phyloP scores from a whole-genome alignment of 345 rosid species.

The Salix dunnii region DNA sequence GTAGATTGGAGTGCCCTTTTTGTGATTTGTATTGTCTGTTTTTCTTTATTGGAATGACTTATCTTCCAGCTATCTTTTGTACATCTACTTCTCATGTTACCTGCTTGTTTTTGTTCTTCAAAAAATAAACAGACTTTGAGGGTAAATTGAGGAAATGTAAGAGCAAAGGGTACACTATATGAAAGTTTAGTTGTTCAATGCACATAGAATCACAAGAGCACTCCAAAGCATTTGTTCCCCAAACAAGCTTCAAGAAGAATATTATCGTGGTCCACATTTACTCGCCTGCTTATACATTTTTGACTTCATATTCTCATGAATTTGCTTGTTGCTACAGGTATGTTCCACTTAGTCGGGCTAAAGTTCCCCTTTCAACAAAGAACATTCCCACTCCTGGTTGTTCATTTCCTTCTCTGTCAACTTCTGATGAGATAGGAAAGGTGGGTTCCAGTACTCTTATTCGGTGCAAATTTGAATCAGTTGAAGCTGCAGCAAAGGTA shows the following conservation, averaged over 20 bases:
- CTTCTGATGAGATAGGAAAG: constrained; percentile 53
- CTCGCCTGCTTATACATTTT: background rate
- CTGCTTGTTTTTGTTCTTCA: background rate
- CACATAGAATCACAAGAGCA: background rate
- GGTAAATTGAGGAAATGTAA: background rate
- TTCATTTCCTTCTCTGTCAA: constrained; percentile 57
- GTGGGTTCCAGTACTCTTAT: constrained; percentile 54
- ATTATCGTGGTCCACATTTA: background rate
- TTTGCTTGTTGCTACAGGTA: constrained; percentile 52
- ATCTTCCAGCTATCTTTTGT: background rate
- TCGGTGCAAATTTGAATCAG: constrained; percentile 63
- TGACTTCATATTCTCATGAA: constrained; percentile 8
- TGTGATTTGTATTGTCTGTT: background rate
- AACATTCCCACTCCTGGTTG: constrained; percentile 32
- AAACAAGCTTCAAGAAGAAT: background rate
- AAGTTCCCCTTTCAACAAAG: constrained; percentile 35
- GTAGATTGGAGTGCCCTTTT: background rate
- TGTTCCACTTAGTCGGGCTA: constrained; percentile 63
- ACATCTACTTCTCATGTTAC: background rate
- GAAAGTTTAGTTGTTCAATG: background rate
- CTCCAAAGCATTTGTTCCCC: background rate
- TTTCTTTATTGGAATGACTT: background rate
- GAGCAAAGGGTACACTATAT: background rate
- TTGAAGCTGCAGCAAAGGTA: constrained; percentile 80
- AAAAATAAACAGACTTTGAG: background rate